Evolutionary conservation across 768 basidiomycete genomes (phyloP).

Genomic region (Boletus rufocinnamomeus): DNA sequence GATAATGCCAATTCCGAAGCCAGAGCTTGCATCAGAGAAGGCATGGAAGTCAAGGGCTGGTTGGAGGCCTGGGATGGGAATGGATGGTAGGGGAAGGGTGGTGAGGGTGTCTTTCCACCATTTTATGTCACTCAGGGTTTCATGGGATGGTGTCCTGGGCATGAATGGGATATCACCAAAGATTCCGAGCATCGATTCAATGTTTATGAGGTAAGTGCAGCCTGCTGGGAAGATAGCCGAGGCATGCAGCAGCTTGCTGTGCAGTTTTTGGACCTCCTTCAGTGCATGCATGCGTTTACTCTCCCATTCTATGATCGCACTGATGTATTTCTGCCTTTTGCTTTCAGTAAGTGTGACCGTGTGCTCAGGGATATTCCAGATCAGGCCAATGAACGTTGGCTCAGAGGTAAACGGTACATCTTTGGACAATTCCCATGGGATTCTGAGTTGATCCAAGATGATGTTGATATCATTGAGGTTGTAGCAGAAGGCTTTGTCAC

Average conservation of each 20-base stretch:
- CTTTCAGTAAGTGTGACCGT: not conserved
- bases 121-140: rapidly evolving
- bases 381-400: not conserved
- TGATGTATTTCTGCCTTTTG: not conserved
- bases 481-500: not conserved
- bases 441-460: not conserved
- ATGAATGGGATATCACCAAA: slow-evolving; percentile 35
- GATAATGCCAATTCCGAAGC: slow-evolving; percentile 36
- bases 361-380: not conserved
- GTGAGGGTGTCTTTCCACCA: not conserved
- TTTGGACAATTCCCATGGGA: slow-evolving; percentile 4
- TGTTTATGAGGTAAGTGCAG: slow-evolving; percentile 11
- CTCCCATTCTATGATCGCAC: not conserved
- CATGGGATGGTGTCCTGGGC: slow-evolving; percentile 14
- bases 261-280: not conserved
- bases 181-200: slow-evolving; percentile 37
- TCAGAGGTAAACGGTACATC: not conserved
- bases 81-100: not conserved
- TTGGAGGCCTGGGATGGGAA: not conserved
- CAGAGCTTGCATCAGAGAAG: slow-evolving; percentile 46
- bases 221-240: slow-evolving; percentile 32
- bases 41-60: not conserved
- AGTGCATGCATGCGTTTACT: not conserved
- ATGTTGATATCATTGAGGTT: not conserved
- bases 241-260: slow-evolving; percentile 25